Percentiles rank a stretch among this genome's conserved stretches.
Evolutionary conservation across 2,329 filamentous ascomycete species (phyloP).

Genomic region (Geoglossum cookeanum): DNA sequence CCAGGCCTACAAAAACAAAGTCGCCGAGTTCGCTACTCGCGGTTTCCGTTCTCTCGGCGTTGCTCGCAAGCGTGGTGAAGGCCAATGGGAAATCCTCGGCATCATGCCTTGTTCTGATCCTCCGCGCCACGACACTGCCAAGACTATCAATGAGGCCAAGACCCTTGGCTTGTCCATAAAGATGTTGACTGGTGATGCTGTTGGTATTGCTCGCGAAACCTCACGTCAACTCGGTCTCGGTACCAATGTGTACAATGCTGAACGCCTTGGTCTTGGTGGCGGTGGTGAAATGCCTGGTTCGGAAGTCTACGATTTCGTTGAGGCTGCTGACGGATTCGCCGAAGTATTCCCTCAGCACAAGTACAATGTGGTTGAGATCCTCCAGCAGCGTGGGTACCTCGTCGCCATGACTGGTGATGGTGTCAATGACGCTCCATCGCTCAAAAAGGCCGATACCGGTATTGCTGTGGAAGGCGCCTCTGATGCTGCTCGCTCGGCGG

Average conservation of each 20-base stretch:
- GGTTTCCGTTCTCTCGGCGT: conserved; percentile 89
- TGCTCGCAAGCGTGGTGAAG: conserved; percentile 69
- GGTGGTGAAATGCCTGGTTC: conserved; percentile 87
- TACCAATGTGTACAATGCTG: conserved; percentile 86
- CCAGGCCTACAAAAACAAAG: conserved; percentile 77
- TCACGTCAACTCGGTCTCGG: conserved; percentile 80
- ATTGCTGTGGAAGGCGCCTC: conserved; percentile 88
- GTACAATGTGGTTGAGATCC: conserved; percentile 83
- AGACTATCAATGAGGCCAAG: conserved; percentile 82
- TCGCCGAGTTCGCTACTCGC: conserved; percentile 77
- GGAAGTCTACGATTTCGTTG: conserved; percentile 87
- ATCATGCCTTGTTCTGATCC: conserved; percentile 92
- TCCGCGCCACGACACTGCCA: conserved; percentile 74
- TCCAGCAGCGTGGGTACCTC: conserved; percentile 81
- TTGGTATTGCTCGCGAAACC: conserved; percentile 82
- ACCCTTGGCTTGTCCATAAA: conserved; percentile 75
- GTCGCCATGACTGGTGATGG: conserved; percentile 94
- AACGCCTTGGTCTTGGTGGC: conserved; percentile 75
- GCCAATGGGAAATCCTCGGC: conserved; percentile 76
- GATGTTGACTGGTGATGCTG: conserved; percentile 90
- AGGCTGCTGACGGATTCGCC: conserved; percentile 86
- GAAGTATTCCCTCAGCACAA: conserved; percentile 93
- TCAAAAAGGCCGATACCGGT: conserved; percentile 93
- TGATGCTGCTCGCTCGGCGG: conserved; percentile 75
- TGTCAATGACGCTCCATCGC: conserved; percentile 81